Evolutionary conservation across 176 grass and related monocot genomes (phyloP).

Genomic region (Rhynchospora tenuis): DNA sequence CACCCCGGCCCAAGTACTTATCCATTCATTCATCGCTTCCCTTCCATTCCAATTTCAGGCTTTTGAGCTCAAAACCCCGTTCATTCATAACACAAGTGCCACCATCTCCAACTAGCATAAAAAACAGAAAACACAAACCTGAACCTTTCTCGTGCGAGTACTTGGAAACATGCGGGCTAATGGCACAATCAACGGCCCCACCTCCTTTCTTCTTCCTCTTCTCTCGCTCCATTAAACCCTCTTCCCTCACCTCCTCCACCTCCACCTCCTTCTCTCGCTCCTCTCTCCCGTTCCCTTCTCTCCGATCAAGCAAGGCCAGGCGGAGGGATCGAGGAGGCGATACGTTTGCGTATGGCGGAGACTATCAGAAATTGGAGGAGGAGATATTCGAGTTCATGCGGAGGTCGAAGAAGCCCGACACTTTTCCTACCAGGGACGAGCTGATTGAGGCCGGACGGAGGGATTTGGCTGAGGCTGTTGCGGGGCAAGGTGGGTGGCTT

Average conservation of each 20-base stretch:
- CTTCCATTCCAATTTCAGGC: no score
- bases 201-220: constrained; percentile 22
- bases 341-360: neutral
- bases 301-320: constrained; percentile 9
- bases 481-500: constrained; percentile 59
- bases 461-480: constrained; percentile 65
- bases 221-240: constrained; percentile 23
- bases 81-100: no score
- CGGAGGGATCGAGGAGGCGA: neutral
- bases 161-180: neutral
- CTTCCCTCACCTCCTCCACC: neutral
- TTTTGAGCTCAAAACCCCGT: no score
- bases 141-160: neutral
- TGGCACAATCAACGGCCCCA: constrained; percentile 36
- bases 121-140: neutral
- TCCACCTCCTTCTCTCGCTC: neutral
- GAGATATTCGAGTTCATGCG: constrained; percentile 94
- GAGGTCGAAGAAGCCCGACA: constrained; percentile 49
- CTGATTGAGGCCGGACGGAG: constrained; percentile 55
- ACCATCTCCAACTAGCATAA: neutral
- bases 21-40: no score
- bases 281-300: neutral
- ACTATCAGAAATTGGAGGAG: constrained; percentile 46
- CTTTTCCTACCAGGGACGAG: constrained; percentile 67
- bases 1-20: no score